Base-by-base conservation (phyloP, 208 protist genomes). In the Trypanosoma rangeli region DNA sequence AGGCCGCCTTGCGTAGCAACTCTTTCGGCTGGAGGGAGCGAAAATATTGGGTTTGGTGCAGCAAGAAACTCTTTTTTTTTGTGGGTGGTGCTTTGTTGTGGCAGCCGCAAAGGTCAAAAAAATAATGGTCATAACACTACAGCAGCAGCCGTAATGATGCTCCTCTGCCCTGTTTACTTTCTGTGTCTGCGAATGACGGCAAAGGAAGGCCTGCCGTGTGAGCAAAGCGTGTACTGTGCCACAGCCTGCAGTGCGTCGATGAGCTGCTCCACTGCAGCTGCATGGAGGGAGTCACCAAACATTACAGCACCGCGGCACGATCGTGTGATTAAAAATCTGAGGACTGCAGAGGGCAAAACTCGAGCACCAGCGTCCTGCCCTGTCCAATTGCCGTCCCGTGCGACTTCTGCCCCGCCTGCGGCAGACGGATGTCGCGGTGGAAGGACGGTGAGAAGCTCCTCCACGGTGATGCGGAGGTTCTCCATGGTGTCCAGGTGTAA, bases 251-350 rank as follows among this genome's bases (percentile, higher is more conserved):
- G 39, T 50, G 71, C 70, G 26, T 63, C 68, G n/a, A 87, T 37
- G 26, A 82, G 65, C 24, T 60, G 52, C 3, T 67, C 74, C 26
- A 71, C 71, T 7, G 74, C 59, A 5, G 31, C 24, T n/a, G 71
- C 29, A 22, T 55, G 70, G 12, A 94, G 62, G 8, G 48, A 22
- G 49, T 94, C 84, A 10, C 86, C 86, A 62, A 94, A 90, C 85
- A 92, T 90, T 65, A 94, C 56, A 13, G 89, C 89, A 0, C 89
- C 89, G 4, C 89, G 86, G 59, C 89, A 94, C 9, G 86, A 90
- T 61, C 89, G 84, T 0, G 86, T 87, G 42, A 94, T 68, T 29
- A 94, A 74, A 63, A 92, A 92, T 28, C 80, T 46, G 4, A 92
- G 73, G 35, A 92, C 75, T 13, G 77, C 69, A 7, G 89, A 89